Conservation (phyloP, 164 flowering plant species). For the Magnolia changhungtana region DNA sequence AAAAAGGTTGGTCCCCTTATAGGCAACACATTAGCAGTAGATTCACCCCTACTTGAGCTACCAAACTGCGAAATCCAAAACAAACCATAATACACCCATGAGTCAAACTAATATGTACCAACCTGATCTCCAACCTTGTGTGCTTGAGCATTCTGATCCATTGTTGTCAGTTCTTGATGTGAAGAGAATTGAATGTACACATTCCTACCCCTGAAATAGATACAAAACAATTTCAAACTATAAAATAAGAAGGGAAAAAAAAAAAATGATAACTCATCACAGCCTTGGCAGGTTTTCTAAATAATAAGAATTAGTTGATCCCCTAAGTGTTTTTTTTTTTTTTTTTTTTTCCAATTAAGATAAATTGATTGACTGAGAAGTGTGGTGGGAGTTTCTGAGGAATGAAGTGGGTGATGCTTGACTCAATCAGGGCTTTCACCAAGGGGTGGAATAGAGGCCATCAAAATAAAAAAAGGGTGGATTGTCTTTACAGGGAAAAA, state of each 20-base stretch:
- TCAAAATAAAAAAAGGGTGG: neutral
- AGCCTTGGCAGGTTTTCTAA: no score
- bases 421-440: neutral
- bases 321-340: no score
- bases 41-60: no score
- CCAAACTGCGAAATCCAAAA: no score
- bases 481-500: neutral
- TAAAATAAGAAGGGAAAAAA: neutral
- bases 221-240: slow-evolving; percentile 5
- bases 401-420: neutral
- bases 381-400: neutral
- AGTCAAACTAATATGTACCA: slow-evolving; percentile 19
- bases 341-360: neutral
- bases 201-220: slow-evolving; percentile 74
- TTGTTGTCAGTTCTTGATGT: slow-evolving; percentile 89
- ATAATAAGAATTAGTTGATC: no score
- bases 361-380: neutral
- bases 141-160: slow-evolving; percentile 78
- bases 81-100: neutral
- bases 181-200: slow-evolving; percentile 96
- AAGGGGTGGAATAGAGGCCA: neutral
- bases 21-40: no score
- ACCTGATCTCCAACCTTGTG: slow-evolving; percentile 79
- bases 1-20: no score
- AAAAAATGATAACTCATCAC: neutral